These are phyloP conservation scores for Daedalea quercina DNA, from an alignment of 768 basidiomycete genomes.

Conservation along the genomic window DNA sequence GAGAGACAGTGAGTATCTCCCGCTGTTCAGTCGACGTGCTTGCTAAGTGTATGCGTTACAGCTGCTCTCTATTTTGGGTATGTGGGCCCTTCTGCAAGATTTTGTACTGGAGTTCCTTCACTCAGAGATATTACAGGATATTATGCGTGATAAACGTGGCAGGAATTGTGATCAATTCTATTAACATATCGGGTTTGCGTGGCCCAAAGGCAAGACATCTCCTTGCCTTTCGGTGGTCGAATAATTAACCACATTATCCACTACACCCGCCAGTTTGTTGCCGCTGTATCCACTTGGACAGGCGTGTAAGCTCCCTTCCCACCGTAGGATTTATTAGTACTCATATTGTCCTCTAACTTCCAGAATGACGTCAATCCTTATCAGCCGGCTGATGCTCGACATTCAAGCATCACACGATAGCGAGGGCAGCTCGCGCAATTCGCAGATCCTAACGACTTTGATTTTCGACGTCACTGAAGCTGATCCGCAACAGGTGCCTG, in stretches of 20 bases:
- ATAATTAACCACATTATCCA: too few species aligned
- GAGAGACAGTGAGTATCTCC: neutral
- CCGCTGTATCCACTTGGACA: neutral
- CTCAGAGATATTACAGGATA: neutral
- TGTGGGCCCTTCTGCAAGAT: neutral
- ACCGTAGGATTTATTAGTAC: too few species aligned
- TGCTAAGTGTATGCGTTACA: neutral
- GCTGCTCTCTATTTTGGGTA: conserved; percentile 2
- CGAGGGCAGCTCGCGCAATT: too few species aligned
- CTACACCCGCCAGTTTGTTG: neutral
- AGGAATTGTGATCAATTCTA: too few species aligned
- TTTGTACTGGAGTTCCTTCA: neutral
- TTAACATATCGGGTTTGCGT: too few species aligned
- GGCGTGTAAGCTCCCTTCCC: neutral
- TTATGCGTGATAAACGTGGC: neutral
- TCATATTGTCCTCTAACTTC: too few species aligned
- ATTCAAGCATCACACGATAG: too few species aligned
- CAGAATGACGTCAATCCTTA: too few species aligned
- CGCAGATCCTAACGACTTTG: too few species aligned
- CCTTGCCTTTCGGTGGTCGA: neutral
- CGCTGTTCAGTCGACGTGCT: neutral
- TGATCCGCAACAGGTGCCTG: too few species aligned
- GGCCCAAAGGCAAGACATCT: neutral
- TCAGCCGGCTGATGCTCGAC: too few species aligned
- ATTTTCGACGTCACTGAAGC: too few species aligned